These are phyloP conservation scores for Marsdenia floribunda DNA, from an alignment of 257 asterid genomes.

Conservation along the genomic window DNA sequence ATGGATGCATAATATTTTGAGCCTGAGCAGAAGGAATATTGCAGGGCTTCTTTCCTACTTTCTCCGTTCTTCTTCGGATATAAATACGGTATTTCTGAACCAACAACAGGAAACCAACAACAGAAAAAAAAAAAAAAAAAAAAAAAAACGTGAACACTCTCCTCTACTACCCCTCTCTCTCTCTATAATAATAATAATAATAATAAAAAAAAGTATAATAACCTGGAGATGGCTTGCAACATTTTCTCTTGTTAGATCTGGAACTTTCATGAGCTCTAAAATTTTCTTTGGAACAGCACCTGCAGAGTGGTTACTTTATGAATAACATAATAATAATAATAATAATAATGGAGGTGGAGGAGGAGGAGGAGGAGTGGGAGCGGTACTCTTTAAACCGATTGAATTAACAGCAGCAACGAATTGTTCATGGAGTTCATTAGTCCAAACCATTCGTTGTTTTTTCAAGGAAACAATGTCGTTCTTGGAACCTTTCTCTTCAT, in stretches of 20 bases:
- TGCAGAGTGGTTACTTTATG: background rate
- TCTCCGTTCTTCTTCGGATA: constrained; percentile 5
- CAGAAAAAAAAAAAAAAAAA: no score
- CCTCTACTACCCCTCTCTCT: no score
- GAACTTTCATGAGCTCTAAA: constrained; percentile 22
- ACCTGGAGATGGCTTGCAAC: constrained; percentile 30
- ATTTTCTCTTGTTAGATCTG: constrained; percentile 20
- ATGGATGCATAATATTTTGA: background rate
- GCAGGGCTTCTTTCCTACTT: background rate
- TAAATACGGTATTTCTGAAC: constrained; percentile 12
- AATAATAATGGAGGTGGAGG: no score
- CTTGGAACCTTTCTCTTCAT: constrained; percentile 34
- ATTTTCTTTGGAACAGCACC: constrained; percentile 26
- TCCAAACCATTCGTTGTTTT: constrained; percentile 63
- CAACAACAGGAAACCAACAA: no score
- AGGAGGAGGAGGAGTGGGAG: background rate
- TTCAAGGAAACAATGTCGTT: constrained; percentile 32
- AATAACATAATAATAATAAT: no score
- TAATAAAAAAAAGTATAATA: background rate
- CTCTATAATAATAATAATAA: no score
- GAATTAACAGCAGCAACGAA: constrained; percentile 53
- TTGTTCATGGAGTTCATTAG: constrained; percentile 54
- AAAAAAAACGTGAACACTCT: background rate
- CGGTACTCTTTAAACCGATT: constrained; percentile 30
- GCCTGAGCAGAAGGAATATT: background rate